A percentile compares a stretch with the other conserved stretches of the same genome.
Conservation (phyloP, 2,329 filamentous ascomycete genomes). For the Aureobasidium lini region DNA sequence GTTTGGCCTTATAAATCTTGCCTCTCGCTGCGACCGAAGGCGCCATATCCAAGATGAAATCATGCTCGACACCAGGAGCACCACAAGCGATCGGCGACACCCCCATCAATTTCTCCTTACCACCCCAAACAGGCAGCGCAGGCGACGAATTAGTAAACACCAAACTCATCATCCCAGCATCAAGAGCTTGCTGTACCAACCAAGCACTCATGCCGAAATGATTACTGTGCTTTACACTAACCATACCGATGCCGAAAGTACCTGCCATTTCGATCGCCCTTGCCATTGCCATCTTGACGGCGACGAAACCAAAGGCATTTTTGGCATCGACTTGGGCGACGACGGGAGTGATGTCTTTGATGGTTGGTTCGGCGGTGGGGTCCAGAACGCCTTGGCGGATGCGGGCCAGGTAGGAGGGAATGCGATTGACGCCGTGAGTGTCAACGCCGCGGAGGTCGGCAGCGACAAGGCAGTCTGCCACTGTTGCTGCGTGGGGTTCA, state of each 20-base stretch:
- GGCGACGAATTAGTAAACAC: constrained; percentile 56
- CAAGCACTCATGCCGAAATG: constrained; percentile 77
- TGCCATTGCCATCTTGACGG: constrained; percentile 56
- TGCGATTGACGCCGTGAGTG: constrained; percentile 67
- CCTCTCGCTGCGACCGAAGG: constrained; percentile 58
- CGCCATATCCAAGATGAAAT: constrained; percentile 67
- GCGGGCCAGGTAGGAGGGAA: constrained; percentile 67
- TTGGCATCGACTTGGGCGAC: constrained; percentile 58
- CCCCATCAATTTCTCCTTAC: constrained; percentile 58
- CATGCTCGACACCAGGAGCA: constrained; percentile 51
- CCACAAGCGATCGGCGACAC: constrained; percentile 68
- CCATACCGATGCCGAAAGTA: constrained; percentile 64
- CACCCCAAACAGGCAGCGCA: constrained; percentile 63
- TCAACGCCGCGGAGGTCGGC: constrained; percentile 72
- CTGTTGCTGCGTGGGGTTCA: constrained; percentile 47
- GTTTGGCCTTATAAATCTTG: constrained; percentile 61
- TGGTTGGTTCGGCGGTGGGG: constrained; percentile 47
- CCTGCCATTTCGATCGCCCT: constrained; percentile 58
- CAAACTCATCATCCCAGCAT: constrained; percentile 53
- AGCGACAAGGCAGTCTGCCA: constrained; percentile 59
- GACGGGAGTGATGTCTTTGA: constrained; percentile 58
- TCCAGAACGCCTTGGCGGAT: constrained; percentile 61
- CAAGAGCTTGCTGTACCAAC: constrained; percentile 66
- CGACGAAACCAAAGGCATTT: constrained; percentile 68
- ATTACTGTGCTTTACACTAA: constrained; percentile 64